Evolutionary conservation across 78 protist species (phyloP).

Genomic region (Dictyostelium citrinum): DNA sequence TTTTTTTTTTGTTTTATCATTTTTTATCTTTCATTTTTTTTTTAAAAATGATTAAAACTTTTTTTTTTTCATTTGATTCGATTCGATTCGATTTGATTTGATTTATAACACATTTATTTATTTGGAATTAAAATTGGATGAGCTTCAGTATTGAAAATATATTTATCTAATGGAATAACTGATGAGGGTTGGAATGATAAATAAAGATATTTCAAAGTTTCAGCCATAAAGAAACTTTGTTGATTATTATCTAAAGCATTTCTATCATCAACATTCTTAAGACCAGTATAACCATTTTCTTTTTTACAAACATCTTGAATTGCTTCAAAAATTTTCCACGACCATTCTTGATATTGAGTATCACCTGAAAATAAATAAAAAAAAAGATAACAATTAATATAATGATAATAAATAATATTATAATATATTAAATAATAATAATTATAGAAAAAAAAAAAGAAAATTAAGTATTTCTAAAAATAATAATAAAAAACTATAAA

Average conservation of each 20-base stretch:
- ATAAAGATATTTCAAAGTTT: constrained; percentile 92
- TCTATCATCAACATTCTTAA: constrained; percentile 43
- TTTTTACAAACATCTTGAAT: constrained; percentile 70
- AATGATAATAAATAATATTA: too few species aligned
- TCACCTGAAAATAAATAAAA: constrained; percentile 17
- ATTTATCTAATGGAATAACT: constrained; percentile 82
- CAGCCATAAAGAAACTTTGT: constrained; percentile 93
- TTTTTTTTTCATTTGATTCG: background rate
- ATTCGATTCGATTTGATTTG: too few species aligned
- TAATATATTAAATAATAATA: too few species aligned
- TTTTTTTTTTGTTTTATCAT: too few species aligned
- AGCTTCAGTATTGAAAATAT: constrained; percentile 97
- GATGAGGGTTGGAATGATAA: constrained; percentile 84
- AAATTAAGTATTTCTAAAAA: too few species aligned
- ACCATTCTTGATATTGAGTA: constrained; percentile 85
- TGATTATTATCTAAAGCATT: constrained; percentile 18
- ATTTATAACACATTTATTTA: background rate
- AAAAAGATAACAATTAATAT: too few species aligned
- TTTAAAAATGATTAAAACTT: background rate
- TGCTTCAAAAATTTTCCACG: constrained; percentile 89
- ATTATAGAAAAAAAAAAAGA: too few species aligned
- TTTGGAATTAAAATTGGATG: constrained; percentile 84
- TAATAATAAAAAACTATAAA: too few species aligned
- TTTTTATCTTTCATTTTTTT: too few species aligned
- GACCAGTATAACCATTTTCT: constrained; percentile 74